These are phyloP conservation scores for Aspergillus cavernicola DNA, from an alignment of 495 filamentous ascomycete genomes.

Conservation along the genomic window DNA sequence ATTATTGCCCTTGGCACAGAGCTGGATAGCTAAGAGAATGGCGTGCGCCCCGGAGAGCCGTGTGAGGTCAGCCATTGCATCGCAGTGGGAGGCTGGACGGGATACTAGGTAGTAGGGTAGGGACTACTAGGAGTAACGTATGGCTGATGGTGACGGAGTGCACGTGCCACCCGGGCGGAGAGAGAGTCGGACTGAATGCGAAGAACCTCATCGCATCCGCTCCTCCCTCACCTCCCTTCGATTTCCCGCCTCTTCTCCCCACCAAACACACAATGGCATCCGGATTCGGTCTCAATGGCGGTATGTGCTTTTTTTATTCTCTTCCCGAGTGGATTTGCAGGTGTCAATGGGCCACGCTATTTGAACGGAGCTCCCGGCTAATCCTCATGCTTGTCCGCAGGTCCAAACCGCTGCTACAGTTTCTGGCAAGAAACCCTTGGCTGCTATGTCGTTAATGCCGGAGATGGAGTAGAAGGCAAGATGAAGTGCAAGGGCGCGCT, in stretches of 20 bases:
- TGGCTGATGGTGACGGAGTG: conserved; percentile 22
- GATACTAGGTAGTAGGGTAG: too few relatives aligned
- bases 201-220: conserved; percentile 37
- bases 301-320: conserved; percentile 44
- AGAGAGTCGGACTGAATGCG: conserved; percentile 23
- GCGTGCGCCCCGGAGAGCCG: conserved; percentile 44
- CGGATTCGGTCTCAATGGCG: conserved; percentile 75
- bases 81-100: background rate
- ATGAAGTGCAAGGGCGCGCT: conserved; percentile 85
- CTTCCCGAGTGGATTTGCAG: background rate
- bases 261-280: conserved; percentile 62
- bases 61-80: conserved; percentile 39
- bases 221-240: conserved; percentile 23
- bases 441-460: conserved; percentile 84
- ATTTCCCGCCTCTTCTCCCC: conserved; percentile 19
- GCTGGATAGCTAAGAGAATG: conserved; percentile 45
- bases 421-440: conserved; percentile 96
- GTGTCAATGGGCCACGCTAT: conserved; percentile 7
- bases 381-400: conserved; percentile 44
- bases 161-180: conserved; percentile 41
- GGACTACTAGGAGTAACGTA: too few relatives aligned
- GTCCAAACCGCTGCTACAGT: conserved; percentile 88
- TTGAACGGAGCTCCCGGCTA: conserved; percentile 25
- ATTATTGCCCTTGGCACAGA: conserved; percentile 51
- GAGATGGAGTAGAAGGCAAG: conserved; percentile 71